phyloP scores from a whole-genome alignment of 2,329 filamentous ascomycete species.

The Pyrenophora teres region DNA sequence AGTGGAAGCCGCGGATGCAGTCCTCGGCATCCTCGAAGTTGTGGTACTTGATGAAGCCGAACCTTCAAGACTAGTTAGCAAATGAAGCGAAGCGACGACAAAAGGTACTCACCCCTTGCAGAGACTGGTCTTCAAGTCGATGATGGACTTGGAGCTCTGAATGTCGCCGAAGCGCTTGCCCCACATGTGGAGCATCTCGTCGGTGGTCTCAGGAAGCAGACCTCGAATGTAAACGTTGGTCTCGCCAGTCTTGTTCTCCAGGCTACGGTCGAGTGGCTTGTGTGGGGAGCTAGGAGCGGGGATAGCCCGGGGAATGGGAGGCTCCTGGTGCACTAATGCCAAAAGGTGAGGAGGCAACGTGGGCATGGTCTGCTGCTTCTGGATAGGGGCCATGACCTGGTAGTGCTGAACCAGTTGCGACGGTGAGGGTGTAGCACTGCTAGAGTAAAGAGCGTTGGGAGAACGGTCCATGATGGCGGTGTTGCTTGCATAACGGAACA shows the following conservation, averaged over 20 bases:
- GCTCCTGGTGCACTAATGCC: slow-evolving; percentile 66
- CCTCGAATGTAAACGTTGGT: slow-evolving; percentile 98
- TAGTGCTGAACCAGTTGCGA: slow-evolving; percentile 54
- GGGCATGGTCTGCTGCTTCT: slow-evolving; percentile 44
- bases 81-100: background rate
- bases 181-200: slow-evolving; percentile 82
- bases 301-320: slow-evolving; percentile 82
- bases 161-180: slow-evolving; percentile 89
- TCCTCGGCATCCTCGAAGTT: slow-evolving; percentile 87
- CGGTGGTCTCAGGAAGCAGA: slow-evolving; percentile 91
- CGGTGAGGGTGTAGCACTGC: slow-evolving; percentile 56
- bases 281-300: slow-evolving; percentile 85
- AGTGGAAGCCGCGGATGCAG: slow-evolving; percentile 94
- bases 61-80: slow-evolving; percentile 59
- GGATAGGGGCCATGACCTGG: slow-evolving; percentile 48
- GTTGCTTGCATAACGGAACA: slow-evolving; percentile 52
- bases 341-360: slow-evolving; percentile 54
- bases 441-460: slow-evolving; percentile 54
- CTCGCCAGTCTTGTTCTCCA: slow-evolving; percentile 93
- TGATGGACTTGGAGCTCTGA: slow-evolving; percentile 97
- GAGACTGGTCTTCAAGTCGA: slow-evolving; percentile 87
- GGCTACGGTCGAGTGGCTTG: slow-evolving; percentile 89
- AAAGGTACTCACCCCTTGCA: slow-evolving; percentile 81
- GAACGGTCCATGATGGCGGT: slow-evolving; percentile 57
- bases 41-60: slow-evolving; percentile 96